Evolutionary conservation across 768 basidiomycete genomes (phyloP).

Genomic region (Lentinula detonsa): DNA sequence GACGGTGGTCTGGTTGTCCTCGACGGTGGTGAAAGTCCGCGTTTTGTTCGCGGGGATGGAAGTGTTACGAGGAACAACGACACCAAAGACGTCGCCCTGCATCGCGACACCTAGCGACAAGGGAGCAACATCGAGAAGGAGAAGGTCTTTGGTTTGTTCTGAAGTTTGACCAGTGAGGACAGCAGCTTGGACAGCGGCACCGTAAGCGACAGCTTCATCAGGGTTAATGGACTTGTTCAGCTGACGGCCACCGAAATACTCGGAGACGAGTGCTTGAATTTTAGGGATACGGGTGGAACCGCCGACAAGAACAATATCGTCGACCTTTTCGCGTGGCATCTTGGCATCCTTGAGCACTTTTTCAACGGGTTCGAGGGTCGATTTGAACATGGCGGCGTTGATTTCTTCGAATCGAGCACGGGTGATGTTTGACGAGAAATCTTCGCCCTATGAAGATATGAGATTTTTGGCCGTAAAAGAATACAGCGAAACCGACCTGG

Average conservation of each 20-base stretch:
- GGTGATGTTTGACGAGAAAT: constrained; percentile 98
- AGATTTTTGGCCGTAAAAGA: constrained; percentile 3
- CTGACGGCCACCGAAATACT: constrained; percentile 96
- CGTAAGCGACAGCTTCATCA: constrained; percentile 99
- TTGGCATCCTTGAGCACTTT: constrained; percentile 99
- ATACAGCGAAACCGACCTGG: constrained; percentile 49
- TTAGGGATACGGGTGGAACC: constrained; percentile 99
- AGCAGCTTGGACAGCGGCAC: constrained; percentile 99
- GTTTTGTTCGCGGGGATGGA: constrained; percentile 99
- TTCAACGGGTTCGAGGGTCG: constrained; percentile 96
- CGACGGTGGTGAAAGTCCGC: constrained; percentile 97
- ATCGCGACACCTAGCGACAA: constrained; percentile 99
- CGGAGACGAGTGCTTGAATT: constrained; percentile 96
- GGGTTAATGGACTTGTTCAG: constrained; percentile 99
- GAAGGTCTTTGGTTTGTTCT: constrained; percentile 97
- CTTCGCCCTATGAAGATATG: constrained; percentile 63
- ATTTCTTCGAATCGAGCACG: constrained; percentile 99
- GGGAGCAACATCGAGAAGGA: constrained; percentile 97
- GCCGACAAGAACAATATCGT: constrained; percentile 99
- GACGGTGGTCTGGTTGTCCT: constrained; percentile 99
- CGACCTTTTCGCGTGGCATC: constrained; percentile 94
- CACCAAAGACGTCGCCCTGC: constrained; percentile 99
- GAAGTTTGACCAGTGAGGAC: constrained; percentile 98
- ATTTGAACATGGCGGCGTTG: constrained; percentile 92
- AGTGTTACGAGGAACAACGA: constrained; percentile 98